Base-by-base conservation (phyloP, 2,329 filamentous ascomycete species). In the Dactylellina parvicollis region DNA sequence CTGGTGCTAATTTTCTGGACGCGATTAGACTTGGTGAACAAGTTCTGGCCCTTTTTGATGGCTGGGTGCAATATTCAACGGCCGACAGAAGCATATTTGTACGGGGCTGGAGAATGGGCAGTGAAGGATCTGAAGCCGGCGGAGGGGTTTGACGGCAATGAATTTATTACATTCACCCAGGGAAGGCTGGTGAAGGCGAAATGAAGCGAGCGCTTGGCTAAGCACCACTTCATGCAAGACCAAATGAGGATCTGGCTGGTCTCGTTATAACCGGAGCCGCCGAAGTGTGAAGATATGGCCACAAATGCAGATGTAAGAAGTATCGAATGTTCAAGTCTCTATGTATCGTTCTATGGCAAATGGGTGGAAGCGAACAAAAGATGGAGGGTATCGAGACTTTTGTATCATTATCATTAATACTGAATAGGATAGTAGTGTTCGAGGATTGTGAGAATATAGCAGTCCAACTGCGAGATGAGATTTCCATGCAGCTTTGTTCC, bases 11-110 rank as follows among this genome's bases (percentile, higher is more conserved):
- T 38, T 16, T 20, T 14, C 8, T 5, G 12, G n/a, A 20, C 24
- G n/a, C 2, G 26, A 30, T 22, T 40, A 77, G 76, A 50, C 9
- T 10, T 75, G 20, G 71, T 64, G 38, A 74, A 76, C 2, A 47
- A 83, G 2, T 83, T 84, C 3, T 87, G 85, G 85, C 81, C 81
- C 3, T 84, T 83, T 75, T 84, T 84, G 73, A 78, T 86, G 75
- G 85, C 83, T 3, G 83, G 83, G 66, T 87, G 85, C 76, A 79
- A 82, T 61, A 75, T 87, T 72, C 80, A 83, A 76, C 79, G 85
- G 49, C 81, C 85, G 78, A 86, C 84, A 9, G 80, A 80, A 56
- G 76, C 78, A 24, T 82, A 79, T 46, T 76, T 86, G 75, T 80
- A 79, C 56, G 78, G 79, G 5, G 83, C 80, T 78, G 82, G 82